Percentiles rank a stretch among this genome's conserved stretches.
phyloP scores from a whole-genome alignment of 2,329 filamentous ascomycete species.

The Cladosporium sp. region DNA sequence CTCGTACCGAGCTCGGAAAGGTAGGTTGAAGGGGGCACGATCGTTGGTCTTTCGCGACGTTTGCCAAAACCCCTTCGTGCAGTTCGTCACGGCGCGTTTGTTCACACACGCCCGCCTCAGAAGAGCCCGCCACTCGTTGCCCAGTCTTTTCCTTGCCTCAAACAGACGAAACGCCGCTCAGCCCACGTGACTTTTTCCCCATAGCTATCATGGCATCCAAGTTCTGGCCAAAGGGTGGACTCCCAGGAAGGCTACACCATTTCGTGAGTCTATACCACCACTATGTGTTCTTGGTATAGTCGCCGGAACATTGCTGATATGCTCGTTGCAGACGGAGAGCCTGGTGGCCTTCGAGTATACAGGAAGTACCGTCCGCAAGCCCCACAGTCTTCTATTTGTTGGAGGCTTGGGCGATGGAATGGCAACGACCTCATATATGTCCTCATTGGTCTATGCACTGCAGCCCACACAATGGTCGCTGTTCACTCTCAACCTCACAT shows the following conservation, averaged over 20 bases:
- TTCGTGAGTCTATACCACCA: constrained; percentile 20
- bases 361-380: constrained; percentile 22
- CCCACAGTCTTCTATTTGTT: constrained; percentile 25
- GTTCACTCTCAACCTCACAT: constrained; percentile 37
- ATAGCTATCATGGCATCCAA: constrained; percentile 19
- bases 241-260: constrained; percentile 26
- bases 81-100: background rate
- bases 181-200: constrained; percentile 5
- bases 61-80: constrained; percentile 2
- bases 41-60: background rate
- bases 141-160: too few relatives aligned
- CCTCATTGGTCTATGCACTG: constrained; percentile 21
- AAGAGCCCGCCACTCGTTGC: too few relatives aligned
- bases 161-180: background rate
- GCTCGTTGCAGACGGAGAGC: constrained; percentile 32
- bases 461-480: constrained; percentile 44
- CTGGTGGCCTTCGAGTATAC: constrained; percentile 39
- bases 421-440: constrained; percentile 23
- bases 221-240: constrained; percentile 26
- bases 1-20: constrained; percentile 4
- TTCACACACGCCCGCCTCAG: background rate
- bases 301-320: background rate
- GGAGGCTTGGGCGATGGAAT: constrained; percentile 26
- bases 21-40: background rate
- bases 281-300: background rate